Conservation (phyloP, 805 yeast genomes). For the Dipodascus albidus region DNA sequence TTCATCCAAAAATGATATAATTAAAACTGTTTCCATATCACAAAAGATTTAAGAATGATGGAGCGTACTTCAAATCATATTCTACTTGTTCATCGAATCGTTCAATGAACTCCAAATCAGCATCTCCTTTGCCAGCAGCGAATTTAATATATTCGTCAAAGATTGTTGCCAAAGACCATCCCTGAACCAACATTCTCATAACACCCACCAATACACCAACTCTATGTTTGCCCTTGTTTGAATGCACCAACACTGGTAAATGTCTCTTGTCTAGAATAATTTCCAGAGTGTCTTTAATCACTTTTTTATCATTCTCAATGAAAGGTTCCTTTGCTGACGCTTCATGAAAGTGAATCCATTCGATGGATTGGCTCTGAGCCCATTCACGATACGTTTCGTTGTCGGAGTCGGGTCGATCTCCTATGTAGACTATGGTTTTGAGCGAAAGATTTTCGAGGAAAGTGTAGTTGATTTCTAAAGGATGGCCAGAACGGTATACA, state of each 20-base stretch:
- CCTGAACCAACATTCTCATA: slow-evolving; percentile 74
- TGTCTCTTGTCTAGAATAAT: slow-evolving; percentile 37
- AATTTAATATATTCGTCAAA: slow-evolving; percentile 90
- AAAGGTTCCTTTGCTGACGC: slow-evolving; percentile 69
- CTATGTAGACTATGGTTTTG: slow-evolving; percentile 61
- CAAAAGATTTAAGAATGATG: slow-evolving; percentile 42
- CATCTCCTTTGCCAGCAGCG: slow-evolving; percentile 89
- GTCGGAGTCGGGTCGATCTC: slow-evolving; percentile 41
- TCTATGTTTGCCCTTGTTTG: slow-evolving; percentile 95
- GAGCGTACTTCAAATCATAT: slow-evolving; percentile 38
- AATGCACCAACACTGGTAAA: slow-evolving; percentile 81
- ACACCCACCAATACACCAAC: slow-evolving; percentile 91
- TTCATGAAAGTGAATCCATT: slow-evolving; percentile 51
- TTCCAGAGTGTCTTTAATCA: slow-evolving; percentile 34
- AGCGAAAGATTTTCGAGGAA: slow-evolving; percentile 59
- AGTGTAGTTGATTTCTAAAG: slow-evolving; percentile 76
- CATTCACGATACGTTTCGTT: slow-evolving; percentile 58
- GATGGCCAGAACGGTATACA: slow-evolving; percentile 87
- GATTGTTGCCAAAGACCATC: slow-evolving; percentile 88
- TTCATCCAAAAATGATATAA: no score
- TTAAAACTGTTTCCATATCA: no score
- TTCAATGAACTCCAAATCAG: slow-evolving; percentile 84
- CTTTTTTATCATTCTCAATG: slow-evolving; percentile 43
- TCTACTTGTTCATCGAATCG: slow-evolving; percentile 54
- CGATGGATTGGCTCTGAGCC: slow-evolving; percentile 42